Conservation (phyloP, 2,329 filamentous ascomycete genomes). For the Beauveria asiatica region DNA sequence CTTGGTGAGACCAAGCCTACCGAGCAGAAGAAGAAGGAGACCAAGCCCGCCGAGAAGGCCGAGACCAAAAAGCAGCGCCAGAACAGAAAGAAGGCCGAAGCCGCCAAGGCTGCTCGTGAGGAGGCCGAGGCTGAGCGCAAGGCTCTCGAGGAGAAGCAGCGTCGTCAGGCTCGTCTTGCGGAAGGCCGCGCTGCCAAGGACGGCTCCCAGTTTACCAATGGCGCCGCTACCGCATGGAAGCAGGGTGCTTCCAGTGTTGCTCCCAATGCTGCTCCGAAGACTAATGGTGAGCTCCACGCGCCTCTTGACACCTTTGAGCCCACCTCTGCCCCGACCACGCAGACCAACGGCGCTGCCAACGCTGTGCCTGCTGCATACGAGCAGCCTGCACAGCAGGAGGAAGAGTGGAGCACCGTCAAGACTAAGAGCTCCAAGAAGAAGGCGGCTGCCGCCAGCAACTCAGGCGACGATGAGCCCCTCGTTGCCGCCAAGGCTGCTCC, state of each 20-base stretch:
- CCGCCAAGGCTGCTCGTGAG: conserved; percentile 63
- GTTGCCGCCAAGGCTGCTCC: conserved; percentile 19
- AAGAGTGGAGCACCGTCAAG: conserved; percentile 55
- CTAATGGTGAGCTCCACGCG: conserved; percentile 29
- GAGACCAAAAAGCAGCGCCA: conserved; percentile 95
- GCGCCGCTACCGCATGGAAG: conserved; percentile 35
- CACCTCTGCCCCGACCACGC: conserved; percentile 16
- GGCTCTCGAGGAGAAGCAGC: conserved; percentile 69
- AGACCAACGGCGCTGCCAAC: conserved; percentile 24
- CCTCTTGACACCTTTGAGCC: conserved; percentile 51
- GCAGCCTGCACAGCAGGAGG: conserved; percentile 52
- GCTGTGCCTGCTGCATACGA: conserved; percentile 47
- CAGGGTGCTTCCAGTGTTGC: conserved; percentile 26
- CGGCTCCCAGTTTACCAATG: conserved; percentile 51
- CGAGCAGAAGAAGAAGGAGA: conserved; percentile 52
- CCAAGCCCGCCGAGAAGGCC: conserved; percentile 54
- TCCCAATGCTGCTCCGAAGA: conserved; percentile 24
- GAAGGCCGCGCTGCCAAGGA: conserved; percentile 80
- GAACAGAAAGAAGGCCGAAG: conserved; percentile 82
- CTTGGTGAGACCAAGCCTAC: conserved; percentile 60
- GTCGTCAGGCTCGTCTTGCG: conserved; percentile 69
- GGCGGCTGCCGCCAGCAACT: conserved; percentile 29
- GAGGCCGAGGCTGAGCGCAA: conserved; percentile 74
- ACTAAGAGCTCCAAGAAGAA: conserved; percentile 36
- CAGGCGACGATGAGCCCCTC: conserved; percentile 25